A percentile compares a stretch with the other conserved stretches of the same genome.
Conservation (phyloP, 1,284 basidiomycete species). For the Schizophyllum commune region DNA sequence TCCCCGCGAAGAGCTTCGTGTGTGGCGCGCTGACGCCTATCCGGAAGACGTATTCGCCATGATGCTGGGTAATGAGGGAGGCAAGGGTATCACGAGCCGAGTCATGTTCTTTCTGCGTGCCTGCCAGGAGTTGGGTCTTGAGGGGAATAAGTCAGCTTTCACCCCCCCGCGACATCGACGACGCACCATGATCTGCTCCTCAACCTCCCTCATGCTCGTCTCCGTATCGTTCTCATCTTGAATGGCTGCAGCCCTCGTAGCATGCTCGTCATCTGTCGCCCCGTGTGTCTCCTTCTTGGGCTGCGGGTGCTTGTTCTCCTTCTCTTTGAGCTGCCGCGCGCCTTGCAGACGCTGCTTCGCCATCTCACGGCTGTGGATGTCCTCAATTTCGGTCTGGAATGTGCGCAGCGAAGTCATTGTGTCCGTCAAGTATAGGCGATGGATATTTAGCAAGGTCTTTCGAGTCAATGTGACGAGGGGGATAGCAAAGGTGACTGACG, state of each 20-base stretch:
- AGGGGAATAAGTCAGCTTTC: constrained; percentile 4
- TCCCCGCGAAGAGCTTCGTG: constrained; percentile 43
- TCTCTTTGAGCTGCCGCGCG: constrained; percentile 19
- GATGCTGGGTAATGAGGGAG: constrained; percentile 52
- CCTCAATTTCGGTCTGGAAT: constrained; percentile 72
- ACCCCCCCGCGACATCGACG: not conserved
- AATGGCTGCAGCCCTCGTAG: constrained; percentile 17
- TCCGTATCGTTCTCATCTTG: constrained; percentile 12
- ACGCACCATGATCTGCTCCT: constrained; percentile 53
- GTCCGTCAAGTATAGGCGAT: not conserved
- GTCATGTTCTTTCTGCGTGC: constrained; percentile 35
- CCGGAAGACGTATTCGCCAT: constrained; percentile 66
- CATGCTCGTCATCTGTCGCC: constrained; percentile 8
- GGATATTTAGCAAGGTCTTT: not conserved
- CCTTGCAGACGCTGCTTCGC: constrained; percentile 45
- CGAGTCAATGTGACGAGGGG: not conserved
- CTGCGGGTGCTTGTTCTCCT: constrained; percentile 15
- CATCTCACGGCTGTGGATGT: constrained; percentile 58
- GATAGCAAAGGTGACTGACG: not conserved
- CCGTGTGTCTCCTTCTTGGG: constrained; percentile 28
- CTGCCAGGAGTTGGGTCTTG: constrained; percentile 44
- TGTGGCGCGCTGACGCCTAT: constrained; percentile 58
- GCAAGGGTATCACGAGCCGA: constrained; percentile 55
- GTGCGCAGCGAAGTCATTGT: constrained; percentile 55
- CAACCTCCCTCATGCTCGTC: constrained; percentile 33